A percentile compares a stretch with the other conserved stretches of the same genome.
phyloP scores from a whole-genome alignment of 495 filamentous ascomycete species.

The Eremomyces bilateralis region DNA sequence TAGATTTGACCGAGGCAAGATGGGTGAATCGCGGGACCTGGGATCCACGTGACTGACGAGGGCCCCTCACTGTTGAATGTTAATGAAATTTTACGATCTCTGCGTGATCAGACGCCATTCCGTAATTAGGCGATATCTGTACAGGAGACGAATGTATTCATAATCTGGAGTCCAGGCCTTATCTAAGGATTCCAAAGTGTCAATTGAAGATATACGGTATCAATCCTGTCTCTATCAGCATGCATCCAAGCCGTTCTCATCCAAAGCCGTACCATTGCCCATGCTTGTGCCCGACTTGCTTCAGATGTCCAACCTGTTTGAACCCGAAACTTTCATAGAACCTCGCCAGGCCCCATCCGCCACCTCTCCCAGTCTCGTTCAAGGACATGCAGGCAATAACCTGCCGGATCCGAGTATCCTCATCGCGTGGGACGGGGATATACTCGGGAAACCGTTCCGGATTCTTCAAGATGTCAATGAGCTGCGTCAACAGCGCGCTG shows the following conservation, averaged over 20 bases:
- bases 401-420: constrained; percentile 5
- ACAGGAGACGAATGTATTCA: no score
- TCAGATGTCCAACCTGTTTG: constrained; percentile 7
- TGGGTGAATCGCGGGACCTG: no score
- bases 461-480: constrained; percentile 6
- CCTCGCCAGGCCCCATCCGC: constrained; percentile 8
- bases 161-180: no score
- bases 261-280: constrained; percentile 6
- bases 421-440: constrained; percentile 1
- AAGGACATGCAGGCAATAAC: constrained; percentile 10
- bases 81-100: no score
- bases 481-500: constrained; percentile 4
- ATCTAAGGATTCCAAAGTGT: no score
- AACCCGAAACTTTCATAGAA: constrained; percentile 10
- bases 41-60: no score
- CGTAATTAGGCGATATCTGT: no score
- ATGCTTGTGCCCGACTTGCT: constrained; percentile 8
- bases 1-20: no score
- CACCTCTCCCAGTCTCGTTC: constrained; percentile 4
- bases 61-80: no score
- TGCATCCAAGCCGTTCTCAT: constrained; percentile 2
- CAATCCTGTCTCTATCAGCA: constrained; percentile 9
- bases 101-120: no score
- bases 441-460: constrained; percentile 6
- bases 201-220: constrained; percentile 9